Evolutionary conservation across 441 rosid genomes (phyloP).

Genomic region (Mallotus japonicus): DNA sequence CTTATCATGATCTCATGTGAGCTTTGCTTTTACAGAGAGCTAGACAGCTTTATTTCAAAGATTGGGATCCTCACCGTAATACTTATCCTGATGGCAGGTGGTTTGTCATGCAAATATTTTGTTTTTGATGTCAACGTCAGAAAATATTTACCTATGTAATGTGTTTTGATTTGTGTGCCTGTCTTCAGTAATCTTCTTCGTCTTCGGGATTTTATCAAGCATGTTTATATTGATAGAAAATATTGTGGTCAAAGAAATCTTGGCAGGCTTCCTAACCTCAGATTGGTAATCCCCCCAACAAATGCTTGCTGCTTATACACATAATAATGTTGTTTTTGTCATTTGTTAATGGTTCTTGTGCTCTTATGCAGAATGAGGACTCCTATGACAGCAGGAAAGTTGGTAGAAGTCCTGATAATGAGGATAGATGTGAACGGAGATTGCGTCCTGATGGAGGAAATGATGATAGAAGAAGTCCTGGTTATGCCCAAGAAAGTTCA

Average conservation of each 20-base stretch:
- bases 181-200: constrained; percentile 64
- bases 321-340: not conserved
- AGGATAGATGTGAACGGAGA: constrained; percentile 36
- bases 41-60: constrained; percentile 65
- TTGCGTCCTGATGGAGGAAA: constrained; percentile 37
- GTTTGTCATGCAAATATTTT: constrained; percentile 8
- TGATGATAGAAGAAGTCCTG: constrained; percentile 53
- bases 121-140: constrained; percentile 8
- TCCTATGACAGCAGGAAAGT: constrained; percentile 37
- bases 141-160: constrained; percentile 15
- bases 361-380: constrained; percentile 43
- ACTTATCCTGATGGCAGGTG: constrained; percentile 86
- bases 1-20: constrained; percentile 7
- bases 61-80: constrained; percentile 65
- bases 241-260: constrained; percentile 47
- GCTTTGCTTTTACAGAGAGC: constrained; percentile 47
- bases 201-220: constrained; percentile 79
- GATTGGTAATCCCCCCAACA: constrained; percentile 41
- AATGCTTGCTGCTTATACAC: not conserved
- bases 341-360: constrained; percentile 18
- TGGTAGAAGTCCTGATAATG: constrained; percentile 40
- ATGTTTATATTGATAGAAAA: constrained; percentile 72
- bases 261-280: constrained; percentile 41
- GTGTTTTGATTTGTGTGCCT: constrained; percentile 24
- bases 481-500: constrained; percentile 38